These are phyloP conservation scores for Aspergillus pseudoglaucus DNA, from an alignment of 2,329 filamentous ascomycete species.

Conservation along the genomic window DNA sequence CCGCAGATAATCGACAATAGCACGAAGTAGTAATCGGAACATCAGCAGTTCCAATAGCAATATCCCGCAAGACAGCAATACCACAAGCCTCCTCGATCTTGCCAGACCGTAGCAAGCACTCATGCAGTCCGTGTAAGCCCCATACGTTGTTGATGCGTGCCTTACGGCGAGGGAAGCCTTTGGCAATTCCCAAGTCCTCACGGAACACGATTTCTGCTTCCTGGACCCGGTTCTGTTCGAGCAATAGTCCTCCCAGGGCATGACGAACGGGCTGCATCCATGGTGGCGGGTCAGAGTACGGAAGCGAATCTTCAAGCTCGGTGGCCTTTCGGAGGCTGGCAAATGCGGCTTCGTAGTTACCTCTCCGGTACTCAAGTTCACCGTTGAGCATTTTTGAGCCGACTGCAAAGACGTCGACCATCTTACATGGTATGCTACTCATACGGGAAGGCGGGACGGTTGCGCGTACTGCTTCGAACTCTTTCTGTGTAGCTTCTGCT, in stretches of 20 bases:
- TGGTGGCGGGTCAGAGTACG: slow-evolving; percentile 65
- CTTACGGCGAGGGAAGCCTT: slow-evolving; percentile 52
- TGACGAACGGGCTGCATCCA: slow-evolving; percentile 70
- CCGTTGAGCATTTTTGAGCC: slow-evolving; percentile 60
- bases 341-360: slow-evolving; percentile 53
- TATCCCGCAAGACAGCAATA: slow-evolving; percentile 41
- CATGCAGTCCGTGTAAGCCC: slow-evolving; percentile 64
- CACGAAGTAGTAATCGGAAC: slow-evolving; percentile 52
- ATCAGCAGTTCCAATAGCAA: slow-evolving; percentile 51
- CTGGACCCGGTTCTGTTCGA: slow-evolving; percentile 54
- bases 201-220: slow-evolving; percentile 51
- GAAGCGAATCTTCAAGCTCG: slow-evolving; percentile 53
- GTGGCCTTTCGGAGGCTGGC: slow-evolving; percentile 51
- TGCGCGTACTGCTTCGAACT: slow-evolving; percentile 47
- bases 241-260: slow-evolving; percentile 59
- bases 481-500: slow-evolving; percentile 44
- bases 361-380: slow-evolving; percentile 62
- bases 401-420: slow-evolving; percentile 54
- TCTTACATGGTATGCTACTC: slow-evolving; percentile 56
- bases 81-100: slow-evolving; percentile 39
- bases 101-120: slow-evolving; percentile 55
- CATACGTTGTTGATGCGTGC: slow-evolving; percentile 65
- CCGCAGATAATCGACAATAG: slow-evolving; percentile 39
- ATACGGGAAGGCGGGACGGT: slow-evolving; percentile 53
- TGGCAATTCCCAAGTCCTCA: slow-evolving; percentile 53